A percentile compares a stretch with the other conserved stretches of the same genome.
Conservation (phyloP, 2,329 filamentous ascomycete species). For the Graphilbum fragrans region DNA sequence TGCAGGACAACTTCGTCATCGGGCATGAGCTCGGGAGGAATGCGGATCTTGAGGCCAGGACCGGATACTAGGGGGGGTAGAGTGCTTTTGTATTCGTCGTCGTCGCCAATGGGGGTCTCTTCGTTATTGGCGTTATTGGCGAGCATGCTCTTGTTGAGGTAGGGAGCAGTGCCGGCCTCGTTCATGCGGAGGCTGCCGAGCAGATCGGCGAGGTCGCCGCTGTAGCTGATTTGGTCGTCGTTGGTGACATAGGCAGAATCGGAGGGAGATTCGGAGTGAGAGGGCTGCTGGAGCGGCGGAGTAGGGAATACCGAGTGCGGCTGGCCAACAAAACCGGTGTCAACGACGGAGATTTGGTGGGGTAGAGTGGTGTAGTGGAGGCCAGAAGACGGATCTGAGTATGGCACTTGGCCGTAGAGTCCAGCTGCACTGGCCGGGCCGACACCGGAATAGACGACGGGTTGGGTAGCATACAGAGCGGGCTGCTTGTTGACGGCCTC, state of each 20-base stretch:
- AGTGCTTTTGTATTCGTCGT: conserved; percentile 60
- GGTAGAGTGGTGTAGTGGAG: conserved; percentile 43
- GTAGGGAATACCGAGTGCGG: conserved; percentile 39
- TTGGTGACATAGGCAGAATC: conserved; percentile 34
- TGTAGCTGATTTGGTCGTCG: conserved; percentile 43
- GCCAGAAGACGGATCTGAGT: conserved; percentile 33
- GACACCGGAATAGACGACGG: conserved; percentile 26
- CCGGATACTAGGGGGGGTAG: conserved; percentile 57
- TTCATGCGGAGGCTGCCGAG: conserved; percentile 81
- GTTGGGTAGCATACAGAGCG: conserved; percentile 35
- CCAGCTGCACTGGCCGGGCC: conserved; percentile 18
- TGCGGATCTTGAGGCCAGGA: conserved; percentile 68
- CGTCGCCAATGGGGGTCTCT: conserved; percentile 46
- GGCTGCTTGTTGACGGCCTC: conserved; percentile 21
- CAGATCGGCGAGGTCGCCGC: conserved; percentile 64
- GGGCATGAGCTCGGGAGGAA: conserved; percentile 89
- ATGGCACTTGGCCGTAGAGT: conserved; percentile 35
- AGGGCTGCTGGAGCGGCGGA: conserved; percentile 30
- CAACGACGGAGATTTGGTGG: conserved; percentile 34
- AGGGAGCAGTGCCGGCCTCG: conserved; percentile 76
- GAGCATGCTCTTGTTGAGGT: conserved; percentile 48
- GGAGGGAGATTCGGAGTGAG: conserved; percentile 28
- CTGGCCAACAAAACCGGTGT: conserved; percentile 34
- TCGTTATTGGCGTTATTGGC: conserved; percentile 30
- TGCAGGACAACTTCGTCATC: conserved; percentile 67